Evolutionary conservation across 345 rosid species (phyloP).

Genomic region (Linum trigynum): DNA sequence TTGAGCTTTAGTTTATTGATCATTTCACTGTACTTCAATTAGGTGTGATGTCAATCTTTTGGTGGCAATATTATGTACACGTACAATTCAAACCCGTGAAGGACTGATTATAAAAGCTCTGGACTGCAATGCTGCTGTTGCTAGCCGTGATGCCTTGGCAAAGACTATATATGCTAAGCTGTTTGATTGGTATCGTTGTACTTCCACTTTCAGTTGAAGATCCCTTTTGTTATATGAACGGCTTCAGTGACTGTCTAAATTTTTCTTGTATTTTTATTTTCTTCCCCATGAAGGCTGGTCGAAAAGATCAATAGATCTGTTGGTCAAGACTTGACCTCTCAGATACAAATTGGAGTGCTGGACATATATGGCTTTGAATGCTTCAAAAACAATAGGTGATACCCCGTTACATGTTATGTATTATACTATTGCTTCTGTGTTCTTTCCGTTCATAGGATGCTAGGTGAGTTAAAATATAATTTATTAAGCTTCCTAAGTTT

Average conservation of each 20-base stretch:
- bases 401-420: neutral
- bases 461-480: slow-evolving; percentile 1
- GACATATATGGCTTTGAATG: slow-evolving; percentile 99
- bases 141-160: slow-evolving; percentile 93
- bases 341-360: slow-evolving; percentile 75
- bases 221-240: neutral
- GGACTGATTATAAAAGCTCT: slow-evolving; percentile 83
- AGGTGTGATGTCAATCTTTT: slow-evolving; percentile 84
- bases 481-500: slow-evolving; percentile 1
- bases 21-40: slow-evolving; percentile 11
- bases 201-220: slow-evolving; percentile 8
- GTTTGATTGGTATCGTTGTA: slow-evolving; percentile 73
- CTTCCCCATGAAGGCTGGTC: slow-evolving; percentile 55
- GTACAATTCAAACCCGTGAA: slow-evolving; percentile 94
- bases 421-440: neutral
- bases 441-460: neutral
- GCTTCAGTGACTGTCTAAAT: slow-evolving; percentile 3
- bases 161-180: slow-evolving; percentile 88
- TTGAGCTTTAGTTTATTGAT: neutral
- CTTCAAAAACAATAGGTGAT: slow-evolving; percentile 78
- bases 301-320: slow-evolving; percentile 84
- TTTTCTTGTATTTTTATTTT: slow-evolving; percentile 15
- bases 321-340: slow-evolving; percentile 77
- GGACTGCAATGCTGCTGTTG: slow-evolving; percentile 84
- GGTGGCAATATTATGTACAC: slow-evolving; percentile 70